Evolutionary conservation across 441 rosid species (phyloP).

Genomic region (Erodium moschatum): DNA sequence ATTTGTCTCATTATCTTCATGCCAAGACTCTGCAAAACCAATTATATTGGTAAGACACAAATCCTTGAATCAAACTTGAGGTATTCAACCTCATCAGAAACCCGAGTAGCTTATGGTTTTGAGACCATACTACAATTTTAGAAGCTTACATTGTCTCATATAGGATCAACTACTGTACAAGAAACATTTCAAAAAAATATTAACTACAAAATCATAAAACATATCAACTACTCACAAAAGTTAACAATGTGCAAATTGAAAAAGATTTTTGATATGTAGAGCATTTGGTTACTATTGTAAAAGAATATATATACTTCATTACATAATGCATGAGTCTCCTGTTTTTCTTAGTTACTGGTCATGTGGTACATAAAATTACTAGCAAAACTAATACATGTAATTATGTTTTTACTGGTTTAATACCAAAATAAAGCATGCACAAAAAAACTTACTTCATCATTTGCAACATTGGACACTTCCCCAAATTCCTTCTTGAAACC

Average conservation of each 20-base stretch:
- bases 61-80: neutral
- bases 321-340: neutral
- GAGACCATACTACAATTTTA: neutral
- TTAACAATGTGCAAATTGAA: neutral
- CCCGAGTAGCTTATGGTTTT: neutral
- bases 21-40: constrained; percentile 48
- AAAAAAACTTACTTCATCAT: constrained; percentile 46
- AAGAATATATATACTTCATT: neutral
- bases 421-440: neutral
- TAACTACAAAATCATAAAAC: neutral
- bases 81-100: neutral
- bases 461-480: constrained; percentile 36
- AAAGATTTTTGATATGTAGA: neutral
- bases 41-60: neutral
- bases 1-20: constrained; percentile 47
- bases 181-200: neutral
- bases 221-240: neutral
- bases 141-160: neutral
- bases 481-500: constrained; percentile 53
- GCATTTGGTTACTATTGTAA: neutral
- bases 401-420: neutral
- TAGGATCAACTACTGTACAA: neutral
- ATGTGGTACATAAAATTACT: neutral
- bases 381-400: neutral
- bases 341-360: neutral